Base-by-base conservation (phyloP, 2,329 filamentous ascomycete genomes). In the Grosmannia serpens region DNA sequence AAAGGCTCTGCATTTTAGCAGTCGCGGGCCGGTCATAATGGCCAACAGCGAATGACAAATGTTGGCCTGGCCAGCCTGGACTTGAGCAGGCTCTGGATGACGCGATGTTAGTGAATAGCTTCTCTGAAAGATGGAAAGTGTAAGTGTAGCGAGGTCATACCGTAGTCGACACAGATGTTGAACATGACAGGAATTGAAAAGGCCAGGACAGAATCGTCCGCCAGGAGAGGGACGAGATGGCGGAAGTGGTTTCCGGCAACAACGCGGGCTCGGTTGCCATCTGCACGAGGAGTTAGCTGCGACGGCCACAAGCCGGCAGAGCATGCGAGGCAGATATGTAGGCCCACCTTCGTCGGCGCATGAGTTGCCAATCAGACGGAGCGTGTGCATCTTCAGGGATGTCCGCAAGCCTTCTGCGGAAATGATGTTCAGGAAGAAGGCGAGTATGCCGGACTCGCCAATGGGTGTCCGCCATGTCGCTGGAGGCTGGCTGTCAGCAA, bases 161-260 rank as follows among this genome's bases (percentile, higher is more conserved):
- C 80, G 65, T 84, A 85, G 66, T 86, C 83, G 17, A 85, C 76
- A 58, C 82, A 77, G 53, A 84, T 74, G 65, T 86, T 86, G 68
- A 79, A 84, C 4, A 86, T 69, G 9, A 85, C 83, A 0, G 82
- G 80, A 47, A 85, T 76, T 41, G 75, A 74, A 65, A 81, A 81
- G 0, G 74, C 68, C 9, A 83, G 68, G 22, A 84, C 63, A 0
- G 70, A 67, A 54, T 80, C 75, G 44, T 80, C 68, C 17, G 70
- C 63, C 10, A 85, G 68, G 41, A 81, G 72, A 3, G 69, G 63
- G 35, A 81, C 75, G 58, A 86, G 72, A 35, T 71, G 68, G 3
- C 70, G 64, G 15, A 86, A 65, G 27, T 75, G 73, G 53, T 74
- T 74, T 17, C 75, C 74, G 0, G 75, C 70, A 4, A 85, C 74